Conservation (phyloP, 352 stramenopile species). For the Globisporangium middletonii region DNA sequence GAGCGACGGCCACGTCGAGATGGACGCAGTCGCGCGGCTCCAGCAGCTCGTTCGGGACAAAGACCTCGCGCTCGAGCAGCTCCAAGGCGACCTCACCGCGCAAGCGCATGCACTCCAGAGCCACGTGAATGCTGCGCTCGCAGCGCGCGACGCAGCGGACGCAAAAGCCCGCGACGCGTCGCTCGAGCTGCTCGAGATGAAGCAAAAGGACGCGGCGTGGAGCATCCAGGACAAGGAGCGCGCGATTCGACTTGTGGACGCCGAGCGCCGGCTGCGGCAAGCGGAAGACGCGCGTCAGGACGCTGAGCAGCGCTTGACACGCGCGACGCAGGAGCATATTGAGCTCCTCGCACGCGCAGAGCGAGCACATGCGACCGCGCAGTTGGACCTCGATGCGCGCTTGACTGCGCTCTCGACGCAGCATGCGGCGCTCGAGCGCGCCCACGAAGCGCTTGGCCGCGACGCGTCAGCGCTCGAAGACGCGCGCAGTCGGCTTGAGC, state of each 20-base stretch:
- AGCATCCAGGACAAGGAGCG: conserved; percentile 38
- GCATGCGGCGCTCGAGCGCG: conserved; percentile 11
- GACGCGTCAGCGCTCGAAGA: conserved; percentile 1
- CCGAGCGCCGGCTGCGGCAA: conserved; percentile 12
- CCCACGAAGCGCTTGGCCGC: not conserved
- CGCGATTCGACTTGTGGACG: conserved; percentile 25
- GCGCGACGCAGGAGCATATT: conserved; percentile 27
- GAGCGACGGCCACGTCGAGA: not conserved
- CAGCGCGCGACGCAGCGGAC: conserved; percentile 29
- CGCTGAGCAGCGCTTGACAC: conserved; percentile 16
- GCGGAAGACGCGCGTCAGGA: conserved; percentile 22
- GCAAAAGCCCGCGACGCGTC: conserved; percentile 36
- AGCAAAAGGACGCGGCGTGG: conserved; percentile 58
- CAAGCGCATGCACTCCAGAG: conserved; percentile 40
- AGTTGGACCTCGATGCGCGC: conserved; percentile 27
- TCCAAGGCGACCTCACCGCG: conserved; percentile 37
- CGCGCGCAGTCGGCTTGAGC: not conserved
- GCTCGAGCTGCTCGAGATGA: conserved; percentile 48
- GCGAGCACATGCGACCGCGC: conserved; percentile 17
- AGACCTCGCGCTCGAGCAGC: conserved; percentile 22
- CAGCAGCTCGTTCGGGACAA: not conserved
- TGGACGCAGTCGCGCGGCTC: not conserved
- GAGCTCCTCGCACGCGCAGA: conserved; percentile 20
- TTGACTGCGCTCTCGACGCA: conserved; percentile 25
- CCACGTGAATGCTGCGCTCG: conserved; percentile 29